These are phyloP conservation scores for Coniochaeta pulveracea DNA, from an alignment of 2,329 filamentous ascomycete genomes.

Conservation along the genomic window DNA sequence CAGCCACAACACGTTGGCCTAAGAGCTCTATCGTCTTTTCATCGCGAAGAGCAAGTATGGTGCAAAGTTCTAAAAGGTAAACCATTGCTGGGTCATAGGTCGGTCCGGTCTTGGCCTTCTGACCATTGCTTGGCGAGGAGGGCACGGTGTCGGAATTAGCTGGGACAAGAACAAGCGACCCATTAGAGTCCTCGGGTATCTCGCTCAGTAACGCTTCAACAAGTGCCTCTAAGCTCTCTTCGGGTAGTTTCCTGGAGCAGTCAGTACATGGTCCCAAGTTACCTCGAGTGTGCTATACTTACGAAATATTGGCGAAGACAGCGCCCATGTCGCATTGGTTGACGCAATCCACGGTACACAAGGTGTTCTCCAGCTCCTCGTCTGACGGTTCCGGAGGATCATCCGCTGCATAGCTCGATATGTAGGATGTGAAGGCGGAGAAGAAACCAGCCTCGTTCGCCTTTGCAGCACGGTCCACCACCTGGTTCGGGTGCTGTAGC, in stretches of 20 bases:
- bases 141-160: conserved; percentile 67
- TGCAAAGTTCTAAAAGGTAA: conserved; percentile 86
- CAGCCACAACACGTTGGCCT: conserved; percentile 69
- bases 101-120: conserved; percentile 42
- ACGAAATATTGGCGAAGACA: conserved; percentile 75
- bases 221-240: conserved; percentile 29
- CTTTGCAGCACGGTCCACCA: conserved; percentile 78
- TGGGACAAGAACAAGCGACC: conserved; percentile 72
- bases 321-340: conserved; percentile 77
- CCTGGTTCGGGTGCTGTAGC: conserved; percentile 79
- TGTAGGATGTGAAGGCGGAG: conserved; percentile 89
- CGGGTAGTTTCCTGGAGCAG: conserved; percentile 24
- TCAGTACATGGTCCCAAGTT: neutral
- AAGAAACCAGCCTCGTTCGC: conserved; percentile 75
- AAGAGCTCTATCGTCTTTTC: conserved; percentile 58
- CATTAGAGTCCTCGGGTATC: conserved; percentile 74
- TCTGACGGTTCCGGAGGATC: conserved; percentile 96
- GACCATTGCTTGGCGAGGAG: conserved; percentile 45
- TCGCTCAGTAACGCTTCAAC: conserved; percentile 67
- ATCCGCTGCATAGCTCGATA: conserved; percentile 97
- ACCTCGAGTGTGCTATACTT: conserved; percentile 22
- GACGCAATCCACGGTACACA: conserved; percentile 90
- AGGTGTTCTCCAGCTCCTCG: conserved; percentile 89
- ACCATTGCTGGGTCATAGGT: conserved; percentile 78
- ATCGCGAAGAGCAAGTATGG: conserved; percentile 68